Evolutionary conservation across 1,284 basidiomycete species (phyloP).

Genomic region (Porphyrellus sp.): DNA sequence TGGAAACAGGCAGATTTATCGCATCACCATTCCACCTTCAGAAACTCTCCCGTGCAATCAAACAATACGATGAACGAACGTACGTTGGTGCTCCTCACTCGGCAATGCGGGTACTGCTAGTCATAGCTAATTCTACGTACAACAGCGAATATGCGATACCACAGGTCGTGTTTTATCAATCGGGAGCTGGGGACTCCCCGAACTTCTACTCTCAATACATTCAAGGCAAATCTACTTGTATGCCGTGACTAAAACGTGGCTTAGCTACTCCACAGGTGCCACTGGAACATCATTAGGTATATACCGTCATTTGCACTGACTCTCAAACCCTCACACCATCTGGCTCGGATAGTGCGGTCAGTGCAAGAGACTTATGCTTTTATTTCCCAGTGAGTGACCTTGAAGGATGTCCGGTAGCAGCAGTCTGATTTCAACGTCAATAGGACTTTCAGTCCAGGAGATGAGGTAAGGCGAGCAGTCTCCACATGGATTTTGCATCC

Average conservation of each 20-base stretch:
- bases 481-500: not conserved
- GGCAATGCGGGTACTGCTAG: not conserved
- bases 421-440: constrained; percentile 2
- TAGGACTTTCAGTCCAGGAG: constrained; percentile 66
- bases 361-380: constrained; percentile 73
- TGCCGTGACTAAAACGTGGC: not conserved
- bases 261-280: constrained; percentile 43
- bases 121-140: not conserved
- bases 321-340: constrained; percentile 6
- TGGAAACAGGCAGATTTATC: not conserved
- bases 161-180: constrained; percentile 69
- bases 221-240: constrained; percentile 37
- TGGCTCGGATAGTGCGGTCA: constrained; percentile 48
- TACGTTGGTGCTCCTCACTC: constrained; percentile 25
- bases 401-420: not conserved
- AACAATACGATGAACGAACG: constrained; percentile 54
- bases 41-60: constrained; percentile 44
- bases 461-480: constrained; percentile 48
- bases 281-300: constrained; percentile 58
- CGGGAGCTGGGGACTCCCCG: constrained; percentile 63
- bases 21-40: constrained; percentile 42
- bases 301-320: not conserved
- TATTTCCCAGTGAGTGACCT: constrained; percentile 60
- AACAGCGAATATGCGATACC: constrained; percentile 46
- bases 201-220: constrained; percentile 55